Evolutionary conservation across 331 rosid species (phyloP).

Genomic region (Prunus yedoensis): DNA sequence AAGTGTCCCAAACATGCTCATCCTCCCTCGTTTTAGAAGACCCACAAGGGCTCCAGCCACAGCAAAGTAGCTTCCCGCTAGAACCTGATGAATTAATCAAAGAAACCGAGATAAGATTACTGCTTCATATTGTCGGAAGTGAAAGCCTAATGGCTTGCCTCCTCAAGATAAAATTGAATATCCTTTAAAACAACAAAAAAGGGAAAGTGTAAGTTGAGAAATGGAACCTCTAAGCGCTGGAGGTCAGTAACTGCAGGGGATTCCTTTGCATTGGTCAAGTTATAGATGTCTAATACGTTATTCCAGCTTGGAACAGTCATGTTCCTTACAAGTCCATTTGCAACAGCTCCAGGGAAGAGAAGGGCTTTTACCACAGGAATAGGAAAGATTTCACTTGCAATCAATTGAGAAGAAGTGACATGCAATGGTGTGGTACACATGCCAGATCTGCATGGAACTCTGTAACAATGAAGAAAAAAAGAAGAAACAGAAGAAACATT

Average conservation of each 20-base stretch:
- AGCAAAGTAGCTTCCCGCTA: constrained; percentile 85
- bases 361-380: constrained; percentile 63
- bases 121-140: neutral
- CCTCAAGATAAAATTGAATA: neutral
- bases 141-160: constrained; percentile 1
- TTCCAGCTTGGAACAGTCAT: constrained; percentile 74
- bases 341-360: constrained; percentile 87
- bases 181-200: constrained; percentile 1
- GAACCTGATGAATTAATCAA: constrained; percentile 53
- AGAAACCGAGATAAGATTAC: neutral
- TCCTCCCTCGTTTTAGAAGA: constrained; percentile 77
- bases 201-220: constrained; percentile 12
- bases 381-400: constrained; percentile 88
- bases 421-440: constrained; percentile 81
- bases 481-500: neutral
- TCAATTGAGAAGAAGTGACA: constrained; percentile 86
- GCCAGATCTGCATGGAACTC: constrained; percentile 95
- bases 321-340: constrained; percentile 59
- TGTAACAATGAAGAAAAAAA: constrained; percentile 34
- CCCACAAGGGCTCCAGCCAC: constrained; percentile 94
- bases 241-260: constrained; percentile 82
- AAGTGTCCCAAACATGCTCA: constrained; percentile 84
- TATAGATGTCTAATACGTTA: constrained; percentile 60
- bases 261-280: constrained; percentile 66
- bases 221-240: constrained; percentile 84